Conservation (phyloP, 768 basidiomycete species). For the Clitopilus passeckerianus region DNA sequence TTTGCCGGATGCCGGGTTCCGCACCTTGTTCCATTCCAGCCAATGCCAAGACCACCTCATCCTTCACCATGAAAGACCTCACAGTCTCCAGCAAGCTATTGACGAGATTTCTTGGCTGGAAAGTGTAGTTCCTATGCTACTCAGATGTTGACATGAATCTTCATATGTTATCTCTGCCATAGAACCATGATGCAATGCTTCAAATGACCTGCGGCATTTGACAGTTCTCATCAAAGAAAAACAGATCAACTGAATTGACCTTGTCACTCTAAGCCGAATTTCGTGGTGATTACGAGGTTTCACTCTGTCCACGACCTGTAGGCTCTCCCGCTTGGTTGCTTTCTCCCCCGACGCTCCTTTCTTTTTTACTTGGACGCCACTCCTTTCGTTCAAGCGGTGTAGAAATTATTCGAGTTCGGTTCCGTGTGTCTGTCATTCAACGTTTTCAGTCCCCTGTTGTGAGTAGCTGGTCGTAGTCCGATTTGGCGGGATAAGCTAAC, state of each 20-base stretch:
- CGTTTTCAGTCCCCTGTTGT: not conserved
- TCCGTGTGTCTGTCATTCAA: not conserved
- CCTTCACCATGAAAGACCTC: not conserved
- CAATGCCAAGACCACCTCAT: not conserved
- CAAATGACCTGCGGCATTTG: constrained; percentile 3
- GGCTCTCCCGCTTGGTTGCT: not conserved
- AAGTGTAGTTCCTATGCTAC: no score
- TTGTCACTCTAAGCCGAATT: not conserved
- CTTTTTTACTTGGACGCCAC: not conserved
- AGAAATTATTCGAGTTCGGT: not conserved
- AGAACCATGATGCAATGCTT: not conserved
- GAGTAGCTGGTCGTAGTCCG: not conserved
- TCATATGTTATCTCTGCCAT: constrained; percentile 5
- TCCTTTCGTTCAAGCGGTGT: not conserved
- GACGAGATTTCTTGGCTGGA: no score
- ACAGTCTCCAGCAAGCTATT: no score
- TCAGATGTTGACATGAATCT: not conserved
- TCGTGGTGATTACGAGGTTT: not conserved
- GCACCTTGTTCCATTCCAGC: not conserved
- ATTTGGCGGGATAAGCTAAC: not conserved
- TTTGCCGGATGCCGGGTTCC: not conserved
- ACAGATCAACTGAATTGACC: not conserved
- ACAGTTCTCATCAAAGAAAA: constrained; percentile 15
- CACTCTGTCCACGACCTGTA: not conserved
- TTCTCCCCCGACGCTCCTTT: not conserved